Conservation (phyloP, 2,329 filamentous ascomycete genomes). For the Exophiala phaeomuriformis region DNA sequence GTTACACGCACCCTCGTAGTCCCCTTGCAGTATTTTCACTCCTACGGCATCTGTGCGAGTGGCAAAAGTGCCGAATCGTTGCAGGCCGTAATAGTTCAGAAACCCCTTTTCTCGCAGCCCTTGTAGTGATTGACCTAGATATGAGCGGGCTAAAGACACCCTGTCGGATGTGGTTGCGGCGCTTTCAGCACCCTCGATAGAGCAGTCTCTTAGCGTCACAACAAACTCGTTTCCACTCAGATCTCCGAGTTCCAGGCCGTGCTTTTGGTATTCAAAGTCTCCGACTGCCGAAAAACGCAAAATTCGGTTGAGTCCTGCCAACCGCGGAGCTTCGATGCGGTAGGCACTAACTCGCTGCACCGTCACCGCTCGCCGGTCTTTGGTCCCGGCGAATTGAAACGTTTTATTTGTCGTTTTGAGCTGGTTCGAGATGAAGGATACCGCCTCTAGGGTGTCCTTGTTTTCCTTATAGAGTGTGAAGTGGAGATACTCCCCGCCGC, state of each 20-base stretch:
- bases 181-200: conserved; percentile 38
- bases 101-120: conserved; percentile 70
- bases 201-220: conserved; percentile 81
- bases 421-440: conserved; percentile 66
- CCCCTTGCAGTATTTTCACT: conserved; percentile 70
- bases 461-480: conserved; percentile 96
- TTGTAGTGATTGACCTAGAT: conserved; percentile 53
- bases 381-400: conserved; percentile 80
- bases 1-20: conserved; percentile 73
- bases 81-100: conserved; percentile 97
- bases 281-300: conserved; percentile 61
- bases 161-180: conserved; percentile 32
- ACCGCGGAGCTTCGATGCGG: conserved; percentile 53
- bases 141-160: conserved; percentile 39
- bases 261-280: conserved; percentile 68
- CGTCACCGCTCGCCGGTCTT: conserved; percentile 80
- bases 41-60: conserved; percentile 82
- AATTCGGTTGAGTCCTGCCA: conserved; percentile 57
- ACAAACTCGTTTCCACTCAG: conserved; percentile 85
- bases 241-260: conserved; percentile 72
- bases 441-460: conserved; percentile 88
- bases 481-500: conserved; percentile 74
- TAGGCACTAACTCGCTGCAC: conserved; percentile 69
- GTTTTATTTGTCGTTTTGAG: conserved; percentile 62
- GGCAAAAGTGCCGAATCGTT: conserved; percentile 84